A percentile compares a stretch with the other conserved stretches of the same genome.
Conservation (phyloP, 208 protist genomes). For the Wallacemonas sp. region DNA sequence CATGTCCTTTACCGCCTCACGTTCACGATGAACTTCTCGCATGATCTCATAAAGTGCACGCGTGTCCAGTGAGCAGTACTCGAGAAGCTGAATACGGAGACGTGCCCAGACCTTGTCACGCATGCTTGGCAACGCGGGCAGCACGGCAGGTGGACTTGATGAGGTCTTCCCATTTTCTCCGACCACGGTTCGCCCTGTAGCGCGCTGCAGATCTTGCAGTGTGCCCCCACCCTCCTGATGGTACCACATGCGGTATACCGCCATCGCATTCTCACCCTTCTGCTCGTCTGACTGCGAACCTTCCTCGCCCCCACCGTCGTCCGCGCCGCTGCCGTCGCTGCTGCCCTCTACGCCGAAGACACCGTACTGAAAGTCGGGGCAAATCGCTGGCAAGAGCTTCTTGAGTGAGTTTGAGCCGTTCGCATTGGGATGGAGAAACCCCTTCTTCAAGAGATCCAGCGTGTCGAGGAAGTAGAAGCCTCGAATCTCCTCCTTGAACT, state of each 20-base stretch:
- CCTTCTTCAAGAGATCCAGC: slow-evolving; percentile 80
- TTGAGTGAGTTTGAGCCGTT: slow-evolving; percentile 89
- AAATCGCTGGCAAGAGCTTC: slow-evolving; percentile 87
- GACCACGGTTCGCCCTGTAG: not conserved
- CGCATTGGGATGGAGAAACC: slow-evolving; percentile 78
- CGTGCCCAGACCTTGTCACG: slow-evolving; percentile 71
- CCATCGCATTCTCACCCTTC: slow-evolving; percentile 91
- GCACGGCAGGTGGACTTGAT: not conserved
- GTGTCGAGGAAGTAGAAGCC: slow-evolving; percentile 89
- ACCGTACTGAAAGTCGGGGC: slow-evolving; percentile 86
- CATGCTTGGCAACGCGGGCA: slow-evolving; percentile 37
- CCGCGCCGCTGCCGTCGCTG: slow-evolving; percentile 1
- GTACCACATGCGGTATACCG: slow-evolving; percentile 86
- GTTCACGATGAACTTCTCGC: slow-evolving; percentile 77
- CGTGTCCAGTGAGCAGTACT: slow-evolving; percentile 91
- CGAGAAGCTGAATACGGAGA: slow-evolving; percentile 84
- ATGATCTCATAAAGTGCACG: slow-evolving; percentile 88
- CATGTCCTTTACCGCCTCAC: slow-evolving; percentile 37
- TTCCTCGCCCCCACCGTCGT: slow-evolving; percentile 5
- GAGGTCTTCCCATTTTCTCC: not conserved
- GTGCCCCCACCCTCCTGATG: slow-evolving; percentile 84
- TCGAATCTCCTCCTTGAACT: slow-evolving; percentile 78
- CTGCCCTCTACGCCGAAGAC: slow-evolving; percentile 57
- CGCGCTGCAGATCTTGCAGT: slow-evolving; percentile 66
- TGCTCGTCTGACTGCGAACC: slow-evolving; percentile 43